Evolutionary conservation across 768 basidiomycete species (phyloP), one percentile per base, ranked within the genome.

Genomic region (Cubamyces lactineus): DNA sequence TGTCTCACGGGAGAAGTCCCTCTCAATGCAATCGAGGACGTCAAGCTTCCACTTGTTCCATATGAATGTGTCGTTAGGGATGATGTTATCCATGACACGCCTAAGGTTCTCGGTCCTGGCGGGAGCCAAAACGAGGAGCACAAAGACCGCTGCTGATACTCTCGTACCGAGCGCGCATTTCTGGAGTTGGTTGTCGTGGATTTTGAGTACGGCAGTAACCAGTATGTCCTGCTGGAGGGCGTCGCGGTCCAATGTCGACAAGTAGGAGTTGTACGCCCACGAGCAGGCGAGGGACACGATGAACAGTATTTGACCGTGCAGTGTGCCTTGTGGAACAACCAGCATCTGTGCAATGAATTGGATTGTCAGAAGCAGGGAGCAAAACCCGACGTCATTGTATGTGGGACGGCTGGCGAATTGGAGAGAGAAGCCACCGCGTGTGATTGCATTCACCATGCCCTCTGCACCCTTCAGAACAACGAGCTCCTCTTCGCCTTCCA

Each of bases 221-320:
- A 63, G 45, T 17, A 64, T 61, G 5, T 23, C n/a, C 9, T 48
- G 11, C 46, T 64, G 63, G 30, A 64, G 48, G 43, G 12, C 43
- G 43, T 57, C 49, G 24, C 48, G 48, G 42, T 64, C 63, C 53
- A 57, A 23, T 3, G 59, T 55, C 11, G 63, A 60, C 42, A 64
- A 47, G 38, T 47, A 60, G 19, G 59, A 34, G 51, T 60, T 64
- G 43, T 64, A 64, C 30, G 42, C n/a, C 63, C 63, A 64, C 8
- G 63, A 59, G 28, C 24, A 48, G 17, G 41, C 59, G 43, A 64
- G 63, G 8, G 63, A 56, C 4, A 30, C 19, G 2, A 64, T 42
- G 54, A 64, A 64, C 38, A 61, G 50, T 23, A 64, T 12, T 47
- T 64, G 63, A 9, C 63, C 63, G 24, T 56, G 53, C 15, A 64